phyloP scores from a whole-genome alignment of 2,329 filamentous ascomycete species.

The Calonectria pseudoturangicola region DNA sequence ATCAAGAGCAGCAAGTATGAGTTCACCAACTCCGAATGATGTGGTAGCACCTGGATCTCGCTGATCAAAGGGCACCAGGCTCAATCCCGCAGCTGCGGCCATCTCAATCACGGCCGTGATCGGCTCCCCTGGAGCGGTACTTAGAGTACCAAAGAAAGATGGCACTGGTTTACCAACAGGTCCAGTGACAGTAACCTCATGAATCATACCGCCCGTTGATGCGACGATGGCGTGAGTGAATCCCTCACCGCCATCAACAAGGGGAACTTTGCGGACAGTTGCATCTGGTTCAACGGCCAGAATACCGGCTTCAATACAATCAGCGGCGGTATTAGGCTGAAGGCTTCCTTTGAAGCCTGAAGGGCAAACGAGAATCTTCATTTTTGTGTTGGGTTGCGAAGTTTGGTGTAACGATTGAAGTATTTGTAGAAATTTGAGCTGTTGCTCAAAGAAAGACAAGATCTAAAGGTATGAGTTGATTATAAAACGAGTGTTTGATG shows the following conservation, averaged over 20 bases:
- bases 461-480: neutral
- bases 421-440: neutral
- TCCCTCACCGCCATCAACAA: conserved; percentile 73
- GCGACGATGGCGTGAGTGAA: conserved; percentile 68
- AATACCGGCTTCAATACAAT: conserved; percentile 70
- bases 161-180: conserved; percentile 64
- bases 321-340: conserved; percentile 67
- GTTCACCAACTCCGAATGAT: conserved; percentile 70
- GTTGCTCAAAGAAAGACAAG: neutral
- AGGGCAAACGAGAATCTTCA: conserved; percentile 67
- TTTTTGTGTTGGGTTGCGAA: conserved; percentile 15
- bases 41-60: conserved; percentile 70
- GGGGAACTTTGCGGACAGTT: conserved; percentile 66
- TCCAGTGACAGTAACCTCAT: conserved; percentile 63
- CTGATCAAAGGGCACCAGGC: conserved; percentile 65
- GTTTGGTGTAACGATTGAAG: neutral
- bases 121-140: conserved; percentile 45
- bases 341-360: conserved; percentile 74
- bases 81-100: conserved; percentile 71
- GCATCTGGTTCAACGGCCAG: conserved; percentile 65
- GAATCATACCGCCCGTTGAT: conserved; percentile 63
- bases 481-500: conserved; percentile 14
- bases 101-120: conserved; percentile 70
- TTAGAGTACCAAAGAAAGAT: conserved; percentile 69
- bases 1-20: conserved; percentile 67